Percentiles rank a stretch among this genome's conserved stretches.
phyloP scores from a whole-genome alignment of 495 filamentous ascomycete species.

The Xylaria curta region DNA sequence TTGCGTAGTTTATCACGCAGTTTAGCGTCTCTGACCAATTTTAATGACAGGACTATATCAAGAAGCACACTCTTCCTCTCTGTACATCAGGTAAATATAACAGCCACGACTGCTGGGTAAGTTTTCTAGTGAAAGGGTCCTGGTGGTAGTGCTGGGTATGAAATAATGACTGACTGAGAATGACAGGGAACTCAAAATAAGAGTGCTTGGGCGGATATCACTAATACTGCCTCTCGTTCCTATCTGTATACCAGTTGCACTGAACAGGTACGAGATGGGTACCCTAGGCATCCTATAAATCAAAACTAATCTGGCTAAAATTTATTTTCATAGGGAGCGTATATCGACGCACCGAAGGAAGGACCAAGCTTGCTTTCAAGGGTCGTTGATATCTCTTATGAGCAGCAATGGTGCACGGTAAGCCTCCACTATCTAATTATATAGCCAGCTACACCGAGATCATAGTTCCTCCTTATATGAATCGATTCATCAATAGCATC shows the following conservation, averaged over 20 bases:
- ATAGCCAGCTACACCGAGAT: too few species aligned
- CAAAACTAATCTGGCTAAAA: background rate
- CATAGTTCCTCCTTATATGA: background rate
- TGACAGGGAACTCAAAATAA: slow-evolving; percentile 38
- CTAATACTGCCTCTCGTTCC: slow-evolving; percentile 45
- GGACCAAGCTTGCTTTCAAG: slow-evolving; percentile 51
- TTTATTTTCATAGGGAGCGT: slow-evolving; percentile 41
- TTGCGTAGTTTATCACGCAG: background rate
- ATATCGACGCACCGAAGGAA: slow-evolving; percentile 51
- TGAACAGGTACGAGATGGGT: slow-evolving; percentile 41
- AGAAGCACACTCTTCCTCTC: slow-evolving; percentile 46
- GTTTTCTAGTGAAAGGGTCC: background rate
- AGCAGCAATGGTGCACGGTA: slow-evolving; percentile 56
- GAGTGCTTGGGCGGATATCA: slow-evolving; percentile 45
- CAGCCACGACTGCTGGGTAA: slow-evolving; percentile 50
- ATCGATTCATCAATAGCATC: background rate
- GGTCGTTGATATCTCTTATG: slow-evolving; percentile 53
- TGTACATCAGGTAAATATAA: slow-evolving; percentile 51
- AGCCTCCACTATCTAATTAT: background rate
- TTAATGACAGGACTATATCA: slow-evolving; percentile 47
- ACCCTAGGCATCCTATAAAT: background rate
- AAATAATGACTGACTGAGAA: background rate
- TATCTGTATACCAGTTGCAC: slow-evolving; percentile 57
- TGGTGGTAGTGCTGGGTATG: background rate
- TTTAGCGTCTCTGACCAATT: slow-evolving; percentile 14